Percentiles rank a stretch among this genome's conserved stretches.
Conservation (phyloP, 192 early-diverging fungal genomes). For the Gigaspora rosea region DNA sequence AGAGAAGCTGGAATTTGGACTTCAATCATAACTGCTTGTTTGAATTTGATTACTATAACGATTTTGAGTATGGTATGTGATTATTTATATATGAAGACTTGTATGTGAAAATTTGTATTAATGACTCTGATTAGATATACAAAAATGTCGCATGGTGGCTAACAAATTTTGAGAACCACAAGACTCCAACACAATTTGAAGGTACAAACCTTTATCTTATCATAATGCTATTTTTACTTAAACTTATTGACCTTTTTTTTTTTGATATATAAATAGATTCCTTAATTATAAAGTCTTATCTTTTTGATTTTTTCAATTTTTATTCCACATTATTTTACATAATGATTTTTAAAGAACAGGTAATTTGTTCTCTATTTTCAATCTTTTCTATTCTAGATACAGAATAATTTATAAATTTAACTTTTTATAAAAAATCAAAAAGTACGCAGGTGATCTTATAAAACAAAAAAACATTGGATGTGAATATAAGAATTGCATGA, state of each 20-base stretch:
- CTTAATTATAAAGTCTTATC: constrained; percentile 55
- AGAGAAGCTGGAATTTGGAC: constrained; percentile 33
- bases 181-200: constrained; percentile 46
- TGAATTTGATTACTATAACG: constrained; percentile 58
- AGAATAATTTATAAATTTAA: too few species aligned
- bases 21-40: constrained; percentile 40
- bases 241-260: background rate
- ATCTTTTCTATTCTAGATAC: too few species aligned
- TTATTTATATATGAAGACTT: background rate
- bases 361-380: background rate
- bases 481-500: constrained; percentile 43
- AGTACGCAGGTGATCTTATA: too few species aligned
- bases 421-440: too few species aligned
- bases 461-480: background rate
- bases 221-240: background rate
- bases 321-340: constrained; percentile 63
- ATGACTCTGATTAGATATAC: constrained; percentile 6
- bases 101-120: background rate
- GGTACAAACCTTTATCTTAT: constrained; percentile 29
- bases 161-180: constrained; percentile 54
- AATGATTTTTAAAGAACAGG: constrained; percentile 47
- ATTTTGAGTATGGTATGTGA: constrained; percentile 52
- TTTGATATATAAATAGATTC: constrained; percentile 35
- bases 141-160: constrained; percentile 34
- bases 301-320: constrained; percentile 64